These are phyloP conservation scores for Acanthamoeba polyphaga DNA, from an alignment of 208 protist species.

Conservation along the genomic window DNA sequence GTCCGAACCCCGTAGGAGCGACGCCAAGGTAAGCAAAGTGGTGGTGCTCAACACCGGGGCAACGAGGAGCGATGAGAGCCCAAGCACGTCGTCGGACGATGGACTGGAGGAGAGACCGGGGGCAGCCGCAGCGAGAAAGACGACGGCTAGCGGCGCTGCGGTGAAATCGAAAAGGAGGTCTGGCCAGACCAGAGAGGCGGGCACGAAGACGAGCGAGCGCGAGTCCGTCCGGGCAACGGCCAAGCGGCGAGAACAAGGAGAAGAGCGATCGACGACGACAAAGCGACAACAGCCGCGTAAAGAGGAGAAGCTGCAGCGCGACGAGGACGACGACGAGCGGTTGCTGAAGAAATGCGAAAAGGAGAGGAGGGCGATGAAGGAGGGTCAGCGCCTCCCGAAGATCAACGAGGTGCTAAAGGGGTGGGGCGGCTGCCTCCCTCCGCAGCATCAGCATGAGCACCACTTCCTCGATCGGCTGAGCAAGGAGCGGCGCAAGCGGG, in stretches of 20 bases:
- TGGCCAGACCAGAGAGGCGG: too few relatives aligned
- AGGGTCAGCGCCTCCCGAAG: background rate
- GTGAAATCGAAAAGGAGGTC: too few relatives aligned
- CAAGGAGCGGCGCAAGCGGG: background rate
- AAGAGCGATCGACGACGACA: background rate
- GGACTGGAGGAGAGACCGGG: too few relatives aligned
- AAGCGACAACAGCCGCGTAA: background rate
- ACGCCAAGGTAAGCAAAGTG: background rate
- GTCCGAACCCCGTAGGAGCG: too few relatives aligned
- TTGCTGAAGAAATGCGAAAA: background rate
- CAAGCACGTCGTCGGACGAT: background rate
- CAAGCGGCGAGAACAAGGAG: too few relatives aligned
- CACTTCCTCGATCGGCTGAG: background rate
- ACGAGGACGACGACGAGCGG: background rate
- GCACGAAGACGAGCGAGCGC: too few relatives aligned
- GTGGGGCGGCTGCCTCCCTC: background rate
- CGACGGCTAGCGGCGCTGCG: too few relatives aligned
- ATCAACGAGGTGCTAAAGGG: background rate
- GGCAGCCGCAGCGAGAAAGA: too few relatives aligned
- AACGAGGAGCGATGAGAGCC: background rate
- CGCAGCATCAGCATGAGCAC: background rate
- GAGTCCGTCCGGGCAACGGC: too few relatives aligned
- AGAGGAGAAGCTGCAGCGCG: background rate
- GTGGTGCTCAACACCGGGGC: background rate
- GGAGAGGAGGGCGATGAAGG: background rate